These are phyloP conservation scores for Linnemannia elongata DNA, from an alignment of 192 early-diverging fungal genomes.

Conservation along the genomic window DNA sequence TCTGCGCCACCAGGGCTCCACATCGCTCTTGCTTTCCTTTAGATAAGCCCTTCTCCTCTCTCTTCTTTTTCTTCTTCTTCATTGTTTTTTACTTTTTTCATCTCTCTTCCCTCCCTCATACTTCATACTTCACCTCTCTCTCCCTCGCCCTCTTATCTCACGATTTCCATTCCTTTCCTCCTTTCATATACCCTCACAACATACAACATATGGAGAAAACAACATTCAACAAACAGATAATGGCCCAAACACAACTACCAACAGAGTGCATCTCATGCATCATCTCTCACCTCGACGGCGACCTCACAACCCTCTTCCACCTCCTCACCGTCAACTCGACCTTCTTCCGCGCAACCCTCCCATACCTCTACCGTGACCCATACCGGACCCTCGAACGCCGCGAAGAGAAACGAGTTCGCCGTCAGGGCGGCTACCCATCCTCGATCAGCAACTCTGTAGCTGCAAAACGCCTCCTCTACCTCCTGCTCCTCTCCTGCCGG, in stretches of 20 bases:
- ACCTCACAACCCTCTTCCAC: constrained; percentile 25
- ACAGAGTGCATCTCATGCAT: constrained; percentile 29
- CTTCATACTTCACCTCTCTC: background rate
- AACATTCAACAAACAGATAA: background rate
- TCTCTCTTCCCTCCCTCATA: background rate
- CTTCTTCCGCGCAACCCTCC: constrained; percentile 25
- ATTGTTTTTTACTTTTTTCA: background rate
- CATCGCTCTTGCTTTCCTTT: background rate
- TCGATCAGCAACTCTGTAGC: background rate
- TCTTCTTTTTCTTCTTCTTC: background rate
- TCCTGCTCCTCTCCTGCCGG: constrained; percentile 34
- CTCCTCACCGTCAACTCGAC: constrained; percentile 27
- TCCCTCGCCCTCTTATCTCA: background rate
- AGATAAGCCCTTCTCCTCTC: background rate
- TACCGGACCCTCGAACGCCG: constrained; percentile 18
- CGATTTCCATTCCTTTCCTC: background rate
- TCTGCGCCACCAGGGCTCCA: background rate
- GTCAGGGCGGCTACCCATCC: background rate
- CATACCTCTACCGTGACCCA: constrained; percentile 40
- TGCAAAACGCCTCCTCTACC: constrained; percentile 30
- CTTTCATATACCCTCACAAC: background rate
- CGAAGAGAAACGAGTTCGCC: background rate
- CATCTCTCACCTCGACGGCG: constrained; percentile 23
- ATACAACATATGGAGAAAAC: background rate
- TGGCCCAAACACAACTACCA: constrained; percentile 9